phyloP scores from a whole-genome alignment of 345 rosid genomes.

The Brassica nigra region DNA sequence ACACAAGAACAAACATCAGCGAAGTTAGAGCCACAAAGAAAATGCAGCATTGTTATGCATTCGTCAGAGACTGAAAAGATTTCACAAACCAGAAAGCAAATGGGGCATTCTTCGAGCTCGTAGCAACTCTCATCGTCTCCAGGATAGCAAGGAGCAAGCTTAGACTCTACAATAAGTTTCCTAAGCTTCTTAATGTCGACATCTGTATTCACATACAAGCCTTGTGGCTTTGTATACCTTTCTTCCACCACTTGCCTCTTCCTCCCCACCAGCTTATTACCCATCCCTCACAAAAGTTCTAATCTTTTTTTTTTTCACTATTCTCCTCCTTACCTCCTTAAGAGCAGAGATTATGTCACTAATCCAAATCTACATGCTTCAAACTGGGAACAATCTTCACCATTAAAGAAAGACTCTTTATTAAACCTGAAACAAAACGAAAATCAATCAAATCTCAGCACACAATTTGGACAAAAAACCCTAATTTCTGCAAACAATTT shows the following conservation, averaged over 20 bases:
- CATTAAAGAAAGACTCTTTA: conserved; percentile 2
- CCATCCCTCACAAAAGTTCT: conserved; percentile 52
- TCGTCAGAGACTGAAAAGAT: conserved; percentile 2
- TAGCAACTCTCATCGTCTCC: conserved; percentile 76
- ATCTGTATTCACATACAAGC: conserved; percentile 83
- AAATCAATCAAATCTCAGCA: conserved; percentile 14
- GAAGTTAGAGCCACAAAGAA: conserved; percentile 13
- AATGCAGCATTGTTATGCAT: neutral
- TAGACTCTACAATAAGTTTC: conserved; percentile 90
- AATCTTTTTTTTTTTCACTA: neutral
- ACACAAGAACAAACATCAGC: conserved; percentile 17
- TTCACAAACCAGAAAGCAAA: conserved; percentile 87
- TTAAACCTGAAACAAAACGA: conserved; percentile 21
- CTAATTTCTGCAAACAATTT: conserved; percentile 16
- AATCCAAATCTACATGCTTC: conserved; percentile 17
- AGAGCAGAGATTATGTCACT: neutral
- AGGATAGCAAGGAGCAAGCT: conserved; percentile 98
- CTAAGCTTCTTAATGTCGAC: conserved; percentile 93
- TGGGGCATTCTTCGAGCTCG: conserved; percentile 95
- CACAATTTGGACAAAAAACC: conserved; percentile 21
- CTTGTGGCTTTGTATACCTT: conserved; percentile 88
- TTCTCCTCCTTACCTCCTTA: neutral
- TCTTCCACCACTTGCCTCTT: conserved; percentile 91
- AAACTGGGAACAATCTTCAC: conserved; percentile 10
- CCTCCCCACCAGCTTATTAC: conserved; percentile 93